Base-by-base conservation (phyloP, 108 stramenopile genomes). In the Nitzschia putrida region DNA sequence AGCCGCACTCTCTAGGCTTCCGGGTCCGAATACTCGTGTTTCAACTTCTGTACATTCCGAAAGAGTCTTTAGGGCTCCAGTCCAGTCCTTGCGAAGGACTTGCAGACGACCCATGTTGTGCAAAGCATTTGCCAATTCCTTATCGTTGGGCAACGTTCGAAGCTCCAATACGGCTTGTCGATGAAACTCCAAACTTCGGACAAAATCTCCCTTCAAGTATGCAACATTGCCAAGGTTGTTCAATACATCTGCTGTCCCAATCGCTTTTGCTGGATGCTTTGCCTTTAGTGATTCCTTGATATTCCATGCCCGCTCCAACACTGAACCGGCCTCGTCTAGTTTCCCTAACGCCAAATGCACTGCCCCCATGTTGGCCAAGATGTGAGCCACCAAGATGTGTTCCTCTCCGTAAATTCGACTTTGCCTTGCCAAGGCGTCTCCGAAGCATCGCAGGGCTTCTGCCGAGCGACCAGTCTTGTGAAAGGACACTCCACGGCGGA, bases 31-130 rank as follows among this genome's bases (percentile, higher is more conserved):
- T 8, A 65, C 18, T 38, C 64, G 41, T 25, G 52, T 67, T 55
- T 75, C 73, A 6, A 68, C 14, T 52, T 54, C 18, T n/a, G 60
- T 59, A 3, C 78, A 71, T 47, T 76, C 64, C 0, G 60, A 55
- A 20, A 83, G 60, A 22, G 60, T 39, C 16, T 13, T 51, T 21
- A 79, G 61, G 9, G 88, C 85, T 12, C 49, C 64, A 39, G 76
- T 72, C 53, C 73, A 85, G 53, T 86, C 61, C 40, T 89, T 65
- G 3, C 49, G 63, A 47, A 84, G 71, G 14, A 78, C 73, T 56
- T 86, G 60, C 9, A 86, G 64, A 14, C 81, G 72, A n/a, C 85
- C 88, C 39, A 86, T 78, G 51, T 86, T 89, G 74, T 85, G 80
- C 24, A 84, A 51, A 3, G 77, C 61, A 26, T 84, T 84, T 10